phyloP scores from a whole-genome alignment of 2,329 filamentous ascomycete genomes.

The Endocalyx cinctus region DNA sequence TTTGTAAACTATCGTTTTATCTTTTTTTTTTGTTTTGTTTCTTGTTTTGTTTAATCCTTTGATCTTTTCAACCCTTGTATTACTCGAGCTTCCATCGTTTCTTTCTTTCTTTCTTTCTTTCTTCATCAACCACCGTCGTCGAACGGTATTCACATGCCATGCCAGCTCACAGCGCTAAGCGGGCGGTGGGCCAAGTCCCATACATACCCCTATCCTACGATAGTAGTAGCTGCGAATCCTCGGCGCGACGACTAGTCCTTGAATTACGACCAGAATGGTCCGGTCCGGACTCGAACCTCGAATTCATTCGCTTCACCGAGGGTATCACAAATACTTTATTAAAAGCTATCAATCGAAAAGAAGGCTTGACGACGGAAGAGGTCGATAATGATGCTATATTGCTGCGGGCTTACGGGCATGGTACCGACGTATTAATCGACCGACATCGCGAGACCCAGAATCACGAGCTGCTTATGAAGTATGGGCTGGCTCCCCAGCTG shows the following conservation, averaged over 20 bases:
- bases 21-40: neutral
- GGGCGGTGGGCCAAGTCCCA: conserved; percentile 37
- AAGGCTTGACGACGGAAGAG: conserved; percentile 58
- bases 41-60: conserved; percentile 1
- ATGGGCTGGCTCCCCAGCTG: conserved; percentile 79
- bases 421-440: conserved; percentile 93
- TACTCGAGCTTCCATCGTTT: too few relatives aligned
- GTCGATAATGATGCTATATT: conserved; percentile 72
- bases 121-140: too few relatives aligned
- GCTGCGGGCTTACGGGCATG: conserved; percentile 88
- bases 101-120: neutral
- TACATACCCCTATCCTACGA: conserved; percentile 76
- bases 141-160: conserved; percentile 13
- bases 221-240: conserved; percentile 68
- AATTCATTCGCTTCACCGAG: conserved; percentile 90
- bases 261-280: conserved; percentile 82
- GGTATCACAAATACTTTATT: conserved; percentile 95
- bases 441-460: conserved; percentile 76
- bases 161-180: conserved; percentile 16
- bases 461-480: conserved; percentile 80
- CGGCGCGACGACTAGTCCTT: conserved; percentile 74
- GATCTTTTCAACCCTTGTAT: too few relatives aligned
- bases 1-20: neutral
- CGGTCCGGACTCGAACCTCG: conserved; percentile 65
- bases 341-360: conserved; percentile 67